Conservation (phyloP, 352 stramenopile species). For the Blastocystis sp. region DNA sequence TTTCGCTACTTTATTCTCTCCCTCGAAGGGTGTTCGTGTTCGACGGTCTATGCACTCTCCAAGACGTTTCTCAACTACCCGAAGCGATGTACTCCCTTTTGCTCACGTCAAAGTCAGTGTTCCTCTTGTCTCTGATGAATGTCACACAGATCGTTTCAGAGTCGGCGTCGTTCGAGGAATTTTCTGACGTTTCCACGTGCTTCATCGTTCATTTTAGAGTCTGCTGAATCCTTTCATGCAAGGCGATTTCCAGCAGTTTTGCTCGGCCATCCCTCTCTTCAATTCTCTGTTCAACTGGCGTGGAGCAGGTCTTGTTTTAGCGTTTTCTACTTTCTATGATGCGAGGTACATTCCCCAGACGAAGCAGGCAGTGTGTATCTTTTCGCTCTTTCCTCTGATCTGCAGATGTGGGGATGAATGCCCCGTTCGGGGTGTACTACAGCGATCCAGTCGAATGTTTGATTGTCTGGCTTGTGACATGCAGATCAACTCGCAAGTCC, state of each 20-base stretch:
- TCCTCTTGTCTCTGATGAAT: neutral
- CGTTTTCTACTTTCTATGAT: constrained; percentile 1
- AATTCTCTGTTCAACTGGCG: neutral
- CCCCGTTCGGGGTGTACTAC: neutral
- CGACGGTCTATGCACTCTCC: neutral
- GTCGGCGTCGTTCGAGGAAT: neutral
- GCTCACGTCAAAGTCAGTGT: neutral
- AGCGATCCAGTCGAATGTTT: neutral
- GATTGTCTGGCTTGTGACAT: neutral
- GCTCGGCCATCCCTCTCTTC: neutral
- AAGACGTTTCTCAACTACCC: neutral
- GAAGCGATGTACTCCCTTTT: neutral
- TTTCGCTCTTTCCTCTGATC: neutral
- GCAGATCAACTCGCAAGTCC: neutral
- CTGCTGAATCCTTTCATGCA: neutral
- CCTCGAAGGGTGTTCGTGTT: neutral
- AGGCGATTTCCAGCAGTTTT: neutral
- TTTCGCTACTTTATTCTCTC: neutral
- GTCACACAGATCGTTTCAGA: neutral
- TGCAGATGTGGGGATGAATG: neutral
- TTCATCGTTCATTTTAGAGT: neutral
- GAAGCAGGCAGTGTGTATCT: neutral
- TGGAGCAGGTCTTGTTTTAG: neutral
- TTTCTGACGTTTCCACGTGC: neutral
- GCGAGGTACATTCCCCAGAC: neutral